phyloP scores from a whole-genome alignment of 441 rosid genomes.

The Brassica hybrid region DNA sequence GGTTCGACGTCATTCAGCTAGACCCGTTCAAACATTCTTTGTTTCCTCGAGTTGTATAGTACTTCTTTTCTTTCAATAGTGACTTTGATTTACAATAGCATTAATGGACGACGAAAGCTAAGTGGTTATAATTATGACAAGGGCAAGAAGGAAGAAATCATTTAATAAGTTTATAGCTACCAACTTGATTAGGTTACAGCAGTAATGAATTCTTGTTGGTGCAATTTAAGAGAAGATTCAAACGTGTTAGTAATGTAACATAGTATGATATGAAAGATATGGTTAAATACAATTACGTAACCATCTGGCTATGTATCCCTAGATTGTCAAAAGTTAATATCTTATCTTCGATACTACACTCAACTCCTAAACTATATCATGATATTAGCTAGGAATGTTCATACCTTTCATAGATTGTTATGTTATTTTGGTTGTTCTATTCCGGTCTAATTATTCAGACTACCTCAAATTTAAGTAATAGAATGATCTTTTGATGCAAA shows the following conservation, averaged over 20 bases:
- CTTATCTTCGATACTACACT: not conserved
- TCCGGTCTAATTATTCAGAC: too few species aligned
- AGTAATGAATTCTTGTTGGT: slow-evolving; percentile 14
- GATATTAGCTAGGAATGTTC: too few species aligned
- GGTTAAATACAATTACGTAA: not conserved
- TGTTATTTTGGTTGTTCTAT: too few species aligned
- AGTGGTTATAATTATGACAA: not conserved
- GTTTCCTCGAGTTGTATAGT: not conserved
- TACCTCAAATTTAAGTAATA: too few species aligned
- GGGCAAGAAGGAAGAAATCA: slow-evolving; percentile 6
- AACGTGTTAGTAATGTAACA: not conserved
- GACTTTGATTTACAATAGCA: not conserved
- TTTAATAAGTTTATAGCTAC: slow-evolving; percentile 30
- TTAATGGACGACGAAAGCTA: not conserved
- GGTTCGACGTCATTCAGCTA: not conserved
- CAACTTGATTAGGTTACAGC: slow-evolving; percentile 7
- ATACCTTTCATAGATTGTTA: too few species aligned
- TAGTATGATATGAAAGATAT: not conserved
- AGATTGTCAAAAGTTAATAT: not conserved
- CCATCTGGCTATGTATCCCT: slow-evolving; percentile 8
- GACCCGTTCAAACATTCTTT: not conserved
- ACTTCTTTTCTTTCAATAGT: not conserved
- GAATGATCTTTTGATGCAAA: too few species aligned
- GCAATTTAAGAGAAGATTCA: not conserved
- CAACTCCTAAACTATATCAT: too few species aligned